Evolutionary conservation across 306 rosid species (phyloP).

Genomic region (Coriaria nepalensis): DNA sequence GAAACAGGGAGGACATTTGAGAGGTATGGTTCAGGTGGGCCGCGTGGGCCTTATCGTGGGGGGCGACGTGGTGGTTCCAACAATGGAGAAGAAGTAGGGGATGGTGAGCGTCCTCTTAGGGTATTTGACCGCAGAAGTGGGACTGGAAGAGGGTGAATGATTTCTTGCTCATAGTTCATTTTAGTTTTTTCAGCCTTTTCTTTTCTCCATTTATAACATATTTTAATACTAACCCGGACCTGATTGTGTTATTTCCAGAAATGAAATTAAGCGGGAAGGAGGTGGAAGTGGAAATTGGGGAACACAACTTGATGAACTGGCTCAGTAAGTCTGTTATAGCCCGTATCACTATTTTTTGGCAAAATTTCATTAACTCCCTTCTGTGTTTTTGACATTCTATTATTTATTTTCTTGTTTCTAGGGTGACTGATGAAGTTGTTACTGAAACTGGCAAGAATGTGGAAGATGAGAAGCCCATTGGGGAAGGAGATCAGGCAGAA

Average conservation of each 20-base stretch:
- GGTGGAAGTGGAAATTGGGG: conserved; percentile 98
- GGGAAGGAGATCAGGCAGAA: conserved; percentile 37
- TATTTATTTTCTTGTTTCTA: conserved; percentile 5
- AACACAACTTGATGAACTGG: conserved; percentile 48
- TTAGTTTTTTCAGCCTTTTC: background rate
- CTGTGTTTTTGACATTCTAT: background rate
- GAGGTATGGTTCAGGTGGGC: conserved; percentile 55
- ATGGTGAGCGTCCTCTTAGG: conserved; percentile 64
- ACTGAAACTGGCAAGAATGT: conserved; percentile 52
- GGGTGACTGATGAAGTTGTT: conserved; percentile 53
- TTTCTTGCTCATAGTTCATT: background rate
- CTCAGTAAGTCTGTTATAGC: conserved; percentile 26
- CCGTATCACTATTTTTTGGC: background rate
- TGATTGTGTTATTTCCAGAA: conserved; percentile 29
- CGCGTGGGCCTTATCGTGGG: conserved; percentile 55
- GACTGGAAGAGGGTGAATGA: conserved; percentile 70
- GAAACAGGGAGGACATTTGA: conserved; percentile 40
- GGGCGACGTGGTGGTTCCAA: conserved; percentile 73
- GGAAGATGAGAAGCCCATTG: conserved; percentile 62
- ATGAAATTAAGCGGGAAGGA: conserved; percentile 71
- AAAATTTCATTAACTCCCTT: too few relatives aligned
- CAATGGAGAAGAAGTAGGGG: conserved; percentile 63
- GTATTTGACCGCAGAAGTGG: conserved; percentile 81
- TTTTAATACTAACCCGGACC: too few relatives aligned
- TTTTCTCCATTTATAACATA: too few relatives aligned